These are phyloP conservation scores for Epicoccum sorghinum DNA, from an alignment of 2,329 filamentous ascomycete genomes.

Conservation along the genomic window DNA sequence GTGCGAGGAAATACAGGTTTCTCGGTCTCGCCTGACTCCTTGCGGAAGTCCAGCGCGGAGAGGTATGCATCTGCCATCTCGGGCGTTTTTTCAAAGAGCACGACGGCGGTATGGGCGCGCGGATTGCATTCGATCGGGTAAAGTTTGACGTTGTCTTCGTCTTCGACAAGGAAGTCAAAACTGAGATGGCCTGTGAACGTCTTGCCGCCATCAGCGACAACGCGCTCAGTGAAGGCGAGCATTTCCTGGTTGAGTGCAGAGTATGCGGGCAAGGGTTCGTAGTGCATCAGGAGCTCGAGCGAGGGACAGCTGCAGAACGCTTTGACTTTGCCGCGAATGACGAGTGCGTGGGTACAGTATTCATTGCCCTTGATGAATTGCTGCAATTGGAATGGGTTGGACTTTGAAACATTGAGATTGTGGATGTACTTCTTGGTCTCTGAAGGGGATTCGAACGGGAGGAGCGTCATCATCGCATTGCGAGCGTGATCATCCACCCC, in stretches of 20 bases:
- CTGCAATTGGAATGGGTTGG: conserved; percentile 70
- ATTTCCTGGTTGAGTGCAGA: conserved; percentile 65
- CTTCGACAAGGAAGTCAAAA: conserved; percentile 71
- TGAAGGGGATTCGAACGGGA: conserved; percentile 61
- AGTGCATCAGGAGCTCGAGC: conserved; percentile 69
- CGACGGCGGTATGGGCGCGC: conserved; percentile 69
- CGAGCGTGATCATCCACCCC: conserved; percentile 66
- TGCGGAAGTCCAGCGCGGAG: conserved; percentile 27
- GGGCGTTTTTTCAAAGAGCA: conserved; percentile 59
- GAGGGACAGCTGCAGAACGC: conserved; percentile 72
- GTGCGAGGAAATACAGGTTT: conserved; percentile 28
- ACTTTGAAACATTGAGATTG: conserved; percentile 60
- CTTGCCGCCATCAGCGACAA: conserved; percentile 58
- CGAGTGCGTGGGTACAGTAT: conserved; percentile 73
- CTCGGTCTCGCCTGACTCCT: conserved; percentile 8
- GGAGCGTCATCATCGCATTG: conserved; percentile 65
- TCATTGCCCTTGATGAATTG: conserved; percentile 68
- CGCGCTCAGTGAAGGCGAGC: conserved; percentile 67
- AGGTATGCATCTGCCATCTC: conserved; percentile 39
- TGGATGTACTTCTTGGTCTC: conserved; percentile 63
- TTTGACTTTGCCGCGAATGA: conserved; percentile 68
- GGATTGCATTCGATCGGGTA: conserved; percentile 77
- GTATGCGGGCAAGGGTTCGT: conserved; percentile 62
- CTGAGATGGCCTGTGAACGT: conserved; percentile 72
- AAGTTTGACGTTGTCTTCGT: conserved; percentile 47